phyloP scores from a whole-genome alignment of 495 filamentous ascomycete species.

The Recurvomyces mirabilis region DNA sequence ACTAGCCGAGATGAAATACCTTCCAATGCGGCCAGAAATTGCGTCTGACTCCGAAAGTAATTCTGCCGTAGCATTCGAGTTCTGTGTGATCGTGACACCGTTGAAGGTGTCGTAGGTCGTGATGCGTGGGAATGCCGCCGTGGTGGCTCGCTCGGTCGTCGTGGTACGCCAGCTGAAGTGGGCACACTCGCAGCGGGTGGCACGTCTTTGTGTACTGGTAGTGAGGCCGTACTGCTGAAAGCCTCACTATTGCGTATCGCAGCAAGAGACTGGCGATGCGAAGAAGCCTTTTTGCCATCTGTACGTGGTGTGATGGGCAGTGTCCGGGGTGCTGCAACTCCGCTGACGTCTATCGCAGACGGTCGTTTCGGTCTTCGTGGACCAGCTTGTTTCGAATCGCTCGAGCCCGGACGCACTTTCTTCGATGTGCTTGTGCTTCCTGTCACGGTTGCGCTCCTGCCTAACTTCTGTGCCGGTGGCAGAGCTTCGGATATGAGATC shows the following conservation, averaged over 20 bases:
- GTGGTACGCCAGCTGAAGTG: slow-evolving; percentile 26
- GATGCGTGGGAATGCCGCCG: slow-evolving; percentile 38
- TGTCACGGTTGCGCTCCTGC: slow-evolving; percentile 53
- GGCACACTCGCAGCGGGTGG: slow-evolving; percentile 35
- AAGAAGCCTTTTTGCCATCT: not conserved
- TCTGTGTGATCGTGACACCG: slow-evolving; percentile 46
- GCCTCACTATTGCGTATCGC: slow-evolving; percentile 1
- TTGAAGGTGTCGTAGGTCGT: slow-evolving; percentile 37
- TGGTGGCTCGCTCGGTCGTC: slow-evolving; percentile 34
- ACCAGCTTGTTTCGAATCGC: slow-evolving; percentile 1
- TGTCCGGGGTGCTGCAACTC: slow-evolving; percentile 3
- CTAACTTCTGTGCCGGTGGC: slow-evolving; percentile 38
- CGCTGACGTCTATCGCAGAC: too few species aligned
- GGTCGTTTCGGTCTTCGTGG: slow-evolving; percentile 5
- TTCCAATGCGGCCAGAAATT: slow-evolving; percentile 59
- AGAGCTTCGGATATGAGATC: slow-evolving; percentile 45
- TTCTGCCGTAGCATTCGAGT: slow-evolving; percentile 54
- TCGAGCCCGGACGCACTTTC: slow-evolving; percentile 32
- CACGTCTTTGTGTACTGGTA: slow-evolving; percentile 46
- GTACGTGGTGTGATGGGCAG: slow-evolving; percentile 18
- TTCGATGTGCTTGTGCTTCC: slow-evolving; percentile 37
- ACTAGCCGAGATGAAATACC: slow-evolving; percentile 68
- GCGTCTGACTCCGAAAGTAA: slow-evolving; percentile 63
- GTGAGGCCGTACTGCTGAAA: slow-evolving; percentile 48
- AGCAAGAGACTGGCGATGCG: slow-evolving; percentile 11